phyloP scores from a whole-genome alignment of 1,139 yeast species.

The Yamadazyma songkhlaensis region DNA sequence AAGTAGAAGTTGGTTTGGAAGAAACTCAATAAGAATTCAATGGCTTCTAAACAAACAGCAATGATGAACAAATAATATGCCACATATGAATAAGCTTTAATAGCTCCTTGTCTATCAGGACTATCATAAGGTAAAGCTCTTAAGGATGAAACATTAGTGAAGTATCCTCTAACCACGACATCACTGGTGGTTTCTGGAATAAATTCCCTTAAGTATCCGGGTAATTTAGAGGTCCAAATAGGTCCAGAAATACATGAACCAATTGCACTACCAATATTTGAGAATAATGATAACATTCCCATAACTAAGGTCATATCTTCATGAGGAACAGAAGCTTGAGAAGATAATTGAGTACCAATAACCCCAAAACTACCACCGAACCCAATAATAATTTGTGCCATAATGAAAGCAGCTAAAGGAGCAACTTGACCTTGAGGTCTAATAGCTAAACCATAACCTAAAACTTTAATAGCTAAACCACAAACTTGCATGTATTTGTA shows the following conservation, averaged over 20 bases:
- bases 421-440: constrained; percentile 18
- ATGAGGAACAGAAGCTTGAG: constrained; percentile 40
- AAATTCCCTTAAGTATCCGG: constrained; percentile 21
- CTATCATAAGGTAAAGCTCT: constrained; percentile 18
- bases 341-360: constrained; percentile 27
- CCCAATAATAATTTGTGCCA: constrained; percentile 22
- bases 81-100: constrained; percentile 23
- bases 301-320: constrained; percentile 45
- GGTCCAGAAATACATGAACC: constrained; percentile 47
- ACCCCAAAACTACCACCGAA: constrained; percentile 29
- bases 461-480: constrained; percentile 24
- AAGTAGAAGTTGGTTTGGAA: constrained; percentile 30
- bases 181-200: constrained; percentile 19
- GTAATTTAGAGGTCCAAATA: constrained; percentile 44
- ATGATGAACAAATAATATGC: constrained; percentile 19
- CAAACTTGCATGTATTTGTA: constrained; percentile 26
- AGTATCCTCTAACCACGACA: constrained; percentile 13
- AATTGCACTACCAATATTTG: constrained; percentile 41
- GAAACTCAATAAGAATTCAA: constrained; percentile 22
- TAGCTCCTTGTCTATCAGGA: constrained; percentile 23
- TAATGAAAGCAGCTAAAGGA: constrained; percentile 16
- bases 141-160: constrained; percentile 17
- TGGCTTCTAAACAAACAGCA: constrained; percentile 22
- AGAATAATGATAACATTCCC: constrained; percentile 38
- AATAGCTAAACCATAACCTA: constrained; percentile 26